phyloP scores from a whole-genome alignment of 2,329 filamentous ascomycete genomes.

The Grosmannia clavigera region DNA sequence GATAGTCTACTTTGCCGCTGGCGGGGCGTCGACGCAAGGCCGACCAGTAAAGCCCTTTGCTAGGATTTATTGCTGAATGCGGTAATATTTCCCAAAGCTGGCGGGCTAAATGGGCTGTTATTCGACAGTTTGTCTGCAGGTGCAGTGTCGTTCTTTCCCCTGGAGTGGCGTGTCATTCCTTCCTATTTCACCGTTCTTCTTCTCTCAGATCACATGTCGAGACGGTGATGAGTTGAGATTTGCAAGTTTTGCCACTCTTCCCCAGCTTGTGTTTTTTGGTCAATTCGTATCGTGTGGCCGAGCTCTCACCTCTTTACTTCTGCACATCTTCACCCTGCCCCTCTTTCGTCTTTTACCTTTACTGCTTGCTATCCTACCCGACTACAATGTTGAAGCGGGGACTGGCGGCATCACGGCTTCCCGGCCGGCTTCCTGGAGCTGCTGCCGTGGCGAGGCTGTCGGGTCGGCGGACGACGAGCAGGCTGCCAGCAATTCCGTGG shows the following conservation, averaged over 20 bases:
- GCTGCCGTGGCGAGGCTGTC: not conserved
- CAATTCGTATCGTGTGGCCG: not conserved
- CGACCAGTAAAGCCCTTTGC: not conserved
- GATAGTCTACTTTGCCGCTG: not conserved
- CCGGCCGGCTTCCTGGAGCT: not conserved
- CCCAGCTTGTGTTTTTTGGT: not conserved
- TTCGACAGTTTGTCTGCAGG: not conserved
- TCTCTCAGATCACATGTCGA: not conserved
- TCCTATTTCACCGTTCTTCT: not conserved
- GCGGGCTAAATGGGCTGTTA: not conserved
- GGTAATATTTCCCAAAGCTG: slow-evolving; percentile 1
- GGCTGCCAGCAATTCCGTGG: not conserved
- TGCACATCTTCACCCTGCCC: too few species aligned
- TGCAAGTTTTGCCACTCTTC: not conserved
- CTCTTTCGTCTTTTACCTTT: not conserved
- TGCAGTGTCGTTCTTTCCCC: not conserved
- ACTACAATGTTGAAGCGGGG: not conserved
- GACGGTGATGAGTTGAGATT: not conserved
- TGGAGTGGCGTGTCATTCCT: not conserved
- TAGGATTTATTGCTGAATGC: not conserved
- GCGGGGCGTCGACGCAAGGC: not conserved
- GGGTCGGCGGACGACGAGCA: not conserved
- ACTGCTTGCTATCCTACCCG: not conserved
- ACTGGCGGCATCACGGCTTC: not conserved
- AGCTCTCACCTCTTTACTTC: too few species aligned